Evolutionary conservation across 371 early-diverging fungal species (phyloP).

Genomic region (Rhizomucor pusillus): DNA sequence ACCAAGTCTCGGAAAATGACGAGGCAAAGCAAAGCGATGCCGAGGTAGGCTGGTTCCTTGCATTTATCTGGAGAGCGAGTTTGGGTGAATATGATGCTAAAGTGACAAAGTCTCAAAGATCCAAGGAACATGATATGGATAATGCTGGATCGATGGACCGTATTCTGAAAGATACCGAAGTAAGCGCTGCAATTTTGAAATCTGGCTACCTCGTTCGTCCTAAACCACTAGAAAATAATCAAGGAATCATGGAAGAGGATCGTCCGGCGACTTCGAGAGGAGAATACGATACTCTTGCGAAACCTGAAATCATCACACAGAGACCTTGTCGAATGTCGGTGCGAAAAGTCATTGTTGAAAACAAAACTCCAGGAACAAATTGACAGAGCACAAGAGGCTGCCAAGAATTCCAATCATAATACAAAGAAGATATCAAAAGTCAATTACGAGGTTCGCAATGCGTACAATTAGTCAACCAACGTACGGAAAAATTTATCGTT

Average conservation of each 20-base stretch:
- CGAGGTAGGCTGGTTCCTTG: too few relatives aligned
- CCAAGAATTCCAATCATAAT: too few relatives aligned
- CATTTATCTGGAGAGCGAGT: too few relatives aligned
- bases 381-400: too few relatives aligned
- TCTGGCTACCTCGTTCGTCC: not conserved
- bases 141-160: slow-evolving; percentile 2
- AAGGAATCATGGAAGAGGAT: slow-evolving; percentile 12
- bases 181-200: not conserved
- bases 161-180: not conserved
- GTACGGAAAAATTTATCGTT: too few relatives aligned
- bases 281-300: slow-evolving; percentile 8
- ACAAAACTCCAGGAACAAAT: not conserved
- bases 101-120: too few relatives aligned
- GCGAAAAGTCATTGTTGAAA: slow-evolving; percentile 4
- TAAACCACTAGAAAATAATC: not conserved
- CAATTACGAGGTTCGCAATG: too few relatives aligned
- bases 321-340: not conserved
- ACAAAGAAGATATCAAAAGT: too few relatives aligned
- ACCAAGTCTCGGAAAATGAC: too few relatives aligned
- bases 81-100: not conserved
- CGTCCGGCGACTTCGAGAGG: slow-evolving; percentile 13
- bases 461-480: too few relatives aligned
- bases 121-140: not conserved
- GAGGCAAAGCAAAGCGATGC: too few relatives aligned
- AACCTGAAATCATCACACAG: not conserved